A percentile compares a stretch with the other conserved stretches of the same genome.
phyloP scores from a whole-genome alignment of 2,329 filamentous ascomycete genomes.

The Chaetomium strumarium region DNA sequence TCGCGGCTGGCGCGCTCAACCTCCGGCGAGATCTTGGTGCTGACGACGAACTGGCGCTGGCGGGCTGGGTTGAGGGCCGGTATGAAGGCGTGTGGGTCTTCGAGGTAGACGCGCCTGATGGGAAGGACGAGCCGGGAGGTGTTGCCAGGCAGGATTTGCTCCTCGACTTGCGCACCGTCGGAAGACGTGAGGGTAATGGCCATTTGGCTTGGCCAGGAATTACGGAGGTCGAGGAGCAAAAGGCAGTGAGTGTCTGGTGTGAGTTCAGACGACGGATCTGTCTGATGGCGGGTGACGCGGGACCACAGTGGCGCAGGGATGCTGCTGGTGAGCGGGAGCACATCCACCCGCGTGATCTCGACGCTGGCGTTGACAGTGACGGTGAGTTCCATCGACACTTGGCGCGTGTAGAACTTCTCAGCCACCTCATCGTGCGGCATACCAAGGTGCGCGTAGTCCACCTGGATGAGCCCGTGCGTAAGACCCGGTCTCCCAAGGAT shows the following conservation, averaged over 20 bases:
- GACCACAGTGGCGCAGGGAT: constrained; percentile 59
- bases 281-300: constrained; percentile 32
- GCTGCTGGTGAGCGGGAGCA: constrained; percentile 64
- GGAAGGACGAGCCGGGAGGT: constrained; percentile 71
- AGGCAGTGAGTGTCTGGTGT: constrained; percentile 65
- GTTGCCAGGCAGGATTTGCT: constrained; percentile 59
- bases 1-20: constrained; percentile 72
- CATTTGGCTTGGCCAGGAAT: constrained; percentile 81
- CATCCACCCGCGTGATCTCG: constrained; percentile 73
- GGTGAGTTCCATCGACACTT: constrained; percentile 72
- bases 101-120: constrained; percentile 66
- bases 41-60: constrained; percentile 91
- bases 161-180: constrained; percentile 44
- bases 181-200: constrained; percentile 51
- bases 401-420: constrained; percentile 75
- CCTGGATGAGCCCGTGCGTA: constrained; percentile 70
- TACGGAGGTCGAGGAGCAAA: constrained; percentile 76
- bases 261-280: constrained; percentile 30
- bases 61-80: constrained; percentile 73
- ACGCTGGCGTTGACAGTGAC: constrained; percentile 90
- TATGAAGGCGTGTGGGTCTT: constrained; percentile 71
- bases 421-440: constrained; percentile 60
- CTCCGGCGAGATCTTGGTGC: constrained; percentile 72
- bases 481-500: constrained; percentile 81
- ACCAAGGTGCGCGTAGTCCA: constrained; percentile 82